A percentile compares a stretch with the other conserved stretches of the same genome.
Evolutionary conservation across 2,329 filamentous ascomycete species (phyloP).

Genomic region (Neofusicoccum kwambonambiense): DNA sequence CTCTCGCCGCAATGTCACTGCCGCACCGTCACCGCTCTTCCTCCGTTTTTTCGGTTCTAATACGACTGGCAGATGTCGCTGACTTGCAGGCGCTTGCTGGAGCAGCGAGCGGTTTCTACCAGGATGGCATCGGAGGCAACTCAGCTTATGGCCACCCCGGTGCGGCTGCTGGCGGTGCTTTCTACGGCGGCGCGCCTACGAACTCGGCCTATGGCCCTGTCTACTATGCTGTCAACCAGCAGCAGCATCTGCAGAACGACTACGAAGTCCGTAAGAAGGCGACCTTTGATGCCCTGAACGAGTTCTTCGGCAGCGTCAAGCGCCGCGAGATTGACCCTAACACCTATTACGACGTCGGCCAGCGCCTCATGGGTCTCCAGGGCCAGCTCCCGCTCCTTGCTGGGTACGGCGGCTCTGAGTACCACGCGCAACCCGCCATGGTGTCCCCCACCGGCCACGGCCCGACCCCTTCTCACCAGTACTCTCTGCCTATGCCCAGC

Average conservation of each 20-base stretch:
- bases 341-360: conserved; percentile 89
- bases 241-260: conserved; percentile 65
- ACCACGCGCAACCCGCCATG: conserved; percentile 53
- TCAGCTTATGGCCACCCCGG: conserved; percentile 51
- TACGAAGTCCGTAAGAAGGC: conserved; percentile 73
- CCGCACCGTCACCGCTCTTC: conserved; percentile 3
- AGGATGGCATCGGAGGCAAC: conserved; percentile 39
- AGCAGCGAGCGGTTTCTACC: conserved; percentile 52
- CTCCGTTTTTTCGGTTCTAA: conserved; percentile 33
- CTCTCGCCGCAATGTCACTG: neutral
- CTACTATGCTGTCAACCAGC: conserved; percentile 71
- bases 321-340: conserved; percentile 83
- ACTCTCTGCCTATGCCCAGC: conserved; percentile 80
- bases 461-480: conserved; percentile 66
- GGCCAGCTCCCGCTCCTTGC: conserved; percentile 50
- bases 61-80: conserved; percentile 40
- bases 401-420: conserved; percentile 46
- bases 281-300: conserved; percentile 78
- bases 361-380: conserved; percentile 80
- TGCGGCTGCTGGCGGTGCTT: conserved; percentile 47
- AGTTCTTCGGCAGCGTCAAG: conserved; percentile 93
- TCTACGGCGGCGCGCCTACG: conserved; percentile 56
- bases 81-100: conserved; percentile 50
- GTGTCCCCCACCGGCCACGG: conserved; percentile 54
- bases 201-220: conserved; percentile 64